Percentiles rank a stretch among this genome's conserved stretches.
Conservation (phyloP, 148 eudicot genomes). For the Silene uniflora region DNA sequence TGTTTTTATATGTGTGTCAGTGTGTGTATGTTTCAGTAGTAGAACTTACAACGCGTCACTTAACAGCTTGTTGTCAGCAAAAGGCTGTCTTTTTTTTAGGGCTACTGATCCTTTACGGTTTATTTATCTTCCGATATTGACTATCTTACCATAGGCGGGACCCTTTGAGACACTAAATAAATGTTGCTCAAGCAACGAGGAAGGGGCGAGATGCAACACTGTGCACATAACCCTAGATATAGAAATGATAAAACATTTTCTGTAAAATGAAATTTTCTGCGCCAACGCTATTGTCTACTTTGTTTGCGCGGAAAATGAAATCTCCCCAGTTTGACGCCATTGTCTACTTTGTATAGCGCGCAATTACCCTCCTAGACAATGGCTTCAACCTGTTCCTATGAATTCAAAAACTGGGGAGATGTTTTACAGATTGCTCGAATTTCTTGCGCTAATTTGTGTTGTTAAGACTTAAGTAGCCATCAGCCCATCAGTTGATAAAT, state of each 20-base stretch:
- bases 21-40: not conserved
- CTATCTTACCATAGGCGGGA: not conserved
- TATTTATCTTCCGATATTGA: not conserved
- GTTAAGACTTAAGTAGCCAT: not conserved
- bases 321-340: no score
- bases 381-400: no score
- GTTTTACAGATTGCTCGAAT: not conserved
- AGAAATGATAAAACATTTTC: no score
- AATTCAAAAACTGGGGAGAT: no score
- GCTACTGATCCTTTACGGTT: not conserved
- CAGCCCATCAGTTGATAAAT: no score
- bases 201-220: not conserved
- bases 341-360: no score
- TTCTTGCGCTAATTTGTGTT: not conserved
- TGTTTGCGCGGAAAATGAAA: no score
- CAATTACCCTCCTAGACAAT: no score
- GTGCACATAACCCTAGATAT: no score
- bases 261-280: no score
- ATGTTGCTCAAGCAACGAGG: not conserved
- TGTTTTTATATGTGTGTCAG: not conserved
- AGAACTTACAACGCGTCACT: not conserved
- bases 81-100: constrained; percentile 3
- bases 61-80: not conserved
- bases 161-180: not conserved
- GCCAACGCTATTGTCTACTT: no score